Conservation (phyloP, 768 basidiomycete genomes). For the Terana coerulea region DNA sequence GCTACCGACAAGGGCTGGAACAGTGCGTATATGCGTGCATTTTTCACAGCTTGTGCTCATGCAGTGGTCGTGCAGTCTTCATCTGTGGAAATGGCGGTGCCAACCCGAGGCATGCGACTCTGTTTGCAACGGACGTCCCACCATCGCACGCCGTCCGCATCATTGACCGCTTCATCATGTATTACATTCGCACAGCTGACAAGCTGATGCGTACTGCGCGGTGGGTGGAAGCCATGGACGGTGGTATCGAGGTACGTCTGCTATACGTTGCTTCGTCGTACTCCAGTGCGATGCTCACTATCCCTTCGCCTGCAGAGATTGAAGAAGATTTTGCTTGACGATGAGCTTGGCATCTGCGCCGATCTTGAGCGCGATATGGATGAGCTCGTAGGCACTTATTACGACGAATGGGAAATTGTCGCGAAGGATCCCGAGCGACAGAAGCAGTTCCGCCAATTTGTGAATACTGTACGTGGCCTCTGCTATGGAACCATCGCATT, state of each 20-base stretch:
- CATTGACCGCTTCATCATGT: constrained; percentile 62
- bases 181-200: constrained; percentile 73
- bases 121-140: constrained; percentile 66
- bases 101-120: constrained; percentile 50
- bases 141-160: constrained; percentile 57
- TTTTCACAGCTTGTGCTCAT: not conserved
- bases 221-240: constrained; percentile 70
- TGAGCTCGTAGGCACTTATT: constrained; percentile 58
- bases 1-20: constrained; percentile 84
- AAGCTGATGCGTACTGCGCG: constrained; percentile 66
- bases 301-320: constrained; percentile 41
- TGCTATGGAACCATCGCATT: not conserved
- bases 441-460: constrained; percentile 58
- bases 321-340: constrained; percentile 59
- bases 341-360: constrained; percentile 67
- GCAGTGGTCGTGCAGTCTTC: constrained; percentile 39
- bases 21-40: constrained; percentile 28
- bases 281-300: not conserved
- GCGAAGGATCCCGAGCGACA: constrained; percentile 47
- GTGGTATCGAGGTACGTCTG: constrained; percentile 54
- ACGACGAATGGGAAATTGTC: constrained; percentile 67
- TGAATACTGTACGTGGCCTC: constrained; percentile 53
- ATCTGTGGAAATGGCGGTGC: constrained; percentile 61
- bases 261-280: not conserved
- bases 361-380: constrained; percentile 68